These are phyloP conservation scores for Ascochyta clinopodiicola DNA, from an alignment of 2,329 filamentous ascomycete species.

Conservation along the genomic window DNA sequence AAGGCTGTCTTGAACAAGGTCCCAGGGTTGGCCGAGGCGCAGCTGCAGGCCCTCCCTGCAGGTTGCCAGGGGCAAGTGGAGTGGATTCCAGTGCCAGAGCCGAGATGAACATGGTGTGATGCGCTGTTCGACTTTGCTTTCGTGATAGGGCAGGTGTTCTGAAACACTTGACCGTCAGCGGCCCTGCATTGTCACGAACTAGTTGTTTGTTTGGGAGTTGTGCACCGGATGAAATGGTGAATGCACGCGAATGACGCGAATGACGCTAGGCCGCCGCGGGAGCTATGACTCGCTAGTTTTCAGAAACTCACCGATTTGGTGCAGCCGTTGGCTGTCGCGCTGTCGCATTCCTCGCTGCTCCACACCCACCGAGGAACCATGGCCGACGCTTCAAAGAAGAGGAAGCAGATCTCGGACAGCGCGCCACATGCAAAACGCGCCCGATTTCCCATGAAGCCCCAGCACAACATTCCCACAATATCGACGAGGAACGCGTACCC, in stretches of 20 bases:
- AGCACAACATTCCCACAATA: conserved; percentile 38
- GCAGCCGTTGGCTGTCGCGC: conserved; percentile 22
- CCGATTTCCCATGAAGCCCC: conserved; percentile 34
- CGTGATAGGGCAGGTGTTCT: conserved; percentile 9
- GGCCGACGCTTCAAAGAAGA: conserved; percentile 31
- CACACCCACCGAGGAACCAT: conserved; percentile 13
- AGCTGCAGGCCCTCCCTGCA: conserved; percentile 32
- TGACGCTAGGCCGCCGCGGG: conserved; percentile 7
- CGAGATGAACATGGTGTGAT: conserved; percentile 19
- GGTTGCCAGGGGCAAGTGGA: conserved; percentile 26
- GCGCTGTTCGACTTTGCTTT: conserved; percentile 9
- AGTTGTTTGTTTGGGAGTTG: conserved; percentile 18
- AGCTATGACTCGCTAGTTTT: conserved; percentile 17
- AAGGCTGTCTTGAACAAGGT: conserved; percentile 23
- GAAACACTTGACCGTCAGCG: conserved; percentile 14
- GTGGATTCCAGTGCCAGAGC: conserved; percentile 10
- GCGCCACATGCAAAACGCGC: conserved; percentile 30
- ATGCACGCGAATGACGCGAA: conserved; percentile 21
- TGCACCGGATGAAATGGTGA: conserved; percentile 17
- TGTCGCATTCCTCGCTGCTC: conserved; percentile 13
- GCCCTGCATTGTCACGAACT: conserved; percentile 7
- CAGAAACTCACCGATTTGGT: conserved; percentile 4
- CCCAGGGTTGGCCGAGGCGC: conserved; percentile 20
- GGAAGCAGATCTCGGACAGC: conserved; percentile 26
- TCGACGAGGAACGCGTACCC: conserved; percentile 59